phyloP scores from a whole-genome alignment of 768 basidiomycete species.

The Panellus pusillus region DNA sequence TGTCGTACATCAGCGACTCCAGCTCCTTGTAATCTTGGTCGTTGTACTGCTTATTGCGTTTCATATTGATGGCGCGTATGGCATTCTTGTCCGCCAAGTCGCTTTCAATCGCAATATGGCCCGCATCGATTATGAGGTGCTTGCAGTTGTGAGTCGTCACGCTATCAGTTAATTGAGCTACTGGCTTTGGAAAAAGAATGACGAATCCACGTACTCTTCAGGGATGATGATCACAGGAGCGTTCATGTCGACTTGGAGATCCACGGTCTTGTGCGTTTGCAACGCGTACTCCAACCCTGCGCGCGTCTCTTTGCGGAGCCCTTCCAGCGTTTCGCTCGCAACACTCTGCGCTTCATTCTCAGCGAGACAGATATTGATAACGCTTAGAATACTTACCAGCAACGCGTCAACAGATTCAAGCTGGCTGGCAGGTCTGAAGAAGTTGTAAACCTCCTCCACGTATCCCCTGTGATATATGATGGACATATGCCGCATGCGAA shows the following conservation, averaged over 20 bases:
- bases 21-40: slow-evolving; percentile 85
- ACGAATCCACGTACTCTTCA: slow-evolving; percentile 63
- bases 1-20: slow-evolving; percentile 96
- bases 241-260: slow-evolving; percentile 95
- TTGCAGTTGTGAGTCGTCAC: slow-evolving; percentile 75
- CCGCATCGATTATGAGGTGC: slow-evolving; percentile 91
- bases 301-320: slow-evolving; percentile 88
- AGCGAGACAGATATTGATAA: slow-evolving; percentile 5
- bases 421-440: slow-evolving; percentile 93
- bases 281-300: slow-evolving; percentile 93
- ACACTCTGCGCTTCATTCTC: slow-evolving; percentile 55
- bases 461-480: slow-evolving; percentile 95
- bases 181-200: neutral
- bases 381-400: slow-evolving; percentile 51
- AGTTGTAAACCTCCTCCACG: slow-evolving; percentile 86
- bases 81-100: slow-evolving; percentile 84
- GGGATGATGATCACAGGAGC: slow-evolving; percentile 97
- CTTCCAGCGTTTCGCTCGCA: slow-evolving; percentile 92
- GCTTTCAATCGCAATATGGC: slow-evolving; percentile 93
- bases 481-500: slow-evolving; percentile 93
- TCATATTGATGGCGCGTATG: slow-evolving; percentile 74
- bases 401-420: slow-evolving; percentile 94
- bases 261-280: slow-evolving; percentile 91
- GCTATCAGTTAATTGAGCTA: slow-evolving; percentile 38
- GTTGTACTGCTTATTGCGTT: slow-evolving; percentile 79